Base-by-base conservation (phyloP, 305 asterid species). In the Plantago rigida region DNA sequence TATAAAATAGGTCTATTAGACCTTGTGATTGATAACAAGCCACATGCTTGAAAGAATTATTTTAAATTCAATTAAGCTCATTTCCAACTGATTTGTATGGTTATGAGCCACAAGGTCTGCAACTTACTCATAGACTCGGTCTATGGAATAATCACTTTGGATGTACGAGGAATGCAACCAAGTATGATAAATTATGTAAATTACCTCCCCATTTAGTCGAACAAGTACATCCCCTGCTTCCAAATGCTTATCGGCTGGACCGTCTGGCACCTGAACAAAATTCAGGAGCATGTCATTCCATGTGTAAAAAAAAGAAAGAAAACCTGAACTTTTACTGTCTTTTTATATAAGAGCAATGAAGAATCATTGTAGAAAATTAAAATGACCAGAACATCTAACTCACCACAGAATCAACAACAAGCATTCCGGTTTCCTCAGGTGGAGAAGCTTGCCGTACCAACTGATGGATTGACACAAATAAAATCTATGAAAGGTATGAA, bases 141-240 rank as follows among this genome's bases (percentile, higher is more conserved):
- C 26, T 22, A 19, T 17, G 5, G 28, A 22, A 7, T 11, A 22
- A 10, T 47, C 22, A 13, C 13, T 47, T 14, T 47, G 10, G 44
- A 36, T 47, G 9, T 3, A n/a, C 1, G 3, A 47, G 19, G 17
- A 47, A 47, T 47, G 14, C 22, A 47, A 13, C 7, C 11, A 36
- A 3, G 45, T 39, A 36, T 57, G 31, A 11, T 19, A 15, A 19
- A 46, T 44, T 62, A 36, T 56, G 44, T 71, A 53, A 73, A 62
- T 59, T 76, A 93, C 99, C 95, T 93, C 96, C 68, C 94, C 99
- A 64, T 93, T 87, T 83, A 93, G 64, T 57, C 82, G 88, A 72
- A 93, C 79, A 71, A 93, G 94, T 77, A 93, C 95, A 71, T 93
- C 99, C 64, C 99, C 99, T 59, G 99, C 96, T 83, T 93, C 97